A percentile compares a stretch with the other conserved stretches of the same genome.
These are phyloP conservation scores for Colletotrichum cuscutae DNA, from an alignment of 2,329 filamentous ascomycete species.

Conservation along the genomic window DNA sequence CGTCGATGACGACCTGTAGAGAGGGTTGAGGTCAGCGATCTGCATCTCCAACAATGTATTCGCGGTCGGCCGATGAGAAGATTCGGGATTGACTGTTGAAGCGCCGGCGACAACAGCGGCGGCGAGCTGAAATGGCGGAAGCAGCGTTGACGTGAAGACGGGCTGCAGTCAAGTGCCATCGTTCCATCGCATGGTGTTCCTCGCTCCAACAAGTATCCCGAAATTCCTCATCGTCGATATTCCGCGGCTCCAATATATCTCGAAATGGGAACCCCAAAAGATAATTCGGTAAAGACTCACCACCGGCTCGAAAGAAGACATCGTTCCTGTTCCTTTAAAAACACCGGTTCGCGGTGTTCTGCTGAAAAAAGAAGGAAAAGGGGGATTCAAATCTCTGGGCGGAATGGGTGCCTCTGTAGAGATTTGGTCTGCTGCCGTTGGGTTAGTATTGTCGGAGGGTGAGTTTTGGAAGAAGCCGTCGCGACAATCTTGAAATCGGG, in stretches of 20 bases:
- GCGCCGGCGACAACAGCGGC: background rate
- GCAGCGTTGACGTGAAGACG: background rate
- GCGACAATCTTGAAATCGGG: conserved; percentile 35
- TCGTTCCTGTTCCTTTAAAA: conserved; percentile 57
- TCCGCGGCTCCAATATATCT: background rate
- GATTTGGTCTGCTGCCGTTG: conserved; percentile 37
- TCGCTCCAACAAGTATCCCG: background rate
- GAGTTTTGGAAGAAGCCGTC: conserved; percentile 35
- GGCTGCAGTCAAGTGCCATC: background rate
- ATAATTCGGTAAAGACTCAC: conserved; percentile 59
- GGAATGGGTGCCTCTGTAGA: conserved; percentile 31
- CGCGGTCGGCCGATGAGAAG: background rate
- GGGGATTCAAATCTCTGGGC: conserved; percentile 38
- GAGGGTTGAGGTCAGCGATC: conserved; percentile 43
- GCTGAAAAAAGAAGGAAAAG: conserved; percentile 35
- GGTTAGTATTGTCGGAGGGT: conserved; percentile 37
- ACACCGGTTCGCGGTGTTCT: conserved; percentile 37
- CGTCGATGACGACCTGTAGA: conserved; percentile 94
- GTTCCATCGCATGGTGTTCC: background rate
- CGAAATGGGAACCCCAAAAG: background rate
- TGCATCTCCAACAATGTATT: background rate
- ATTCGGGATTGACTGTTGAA: conserved; percentile 3
- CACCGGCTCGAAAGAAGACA: conserved; percentile 78
- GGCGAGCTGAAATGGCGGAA: background rate
- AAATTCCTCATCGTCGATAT: conserved; percentile 13